Evolutionary conservation across 345 rosid genomes (phyloP), one percentile per base, ranked within the genome.

Genomic region (Eucalyptus polybractea): DNA sequence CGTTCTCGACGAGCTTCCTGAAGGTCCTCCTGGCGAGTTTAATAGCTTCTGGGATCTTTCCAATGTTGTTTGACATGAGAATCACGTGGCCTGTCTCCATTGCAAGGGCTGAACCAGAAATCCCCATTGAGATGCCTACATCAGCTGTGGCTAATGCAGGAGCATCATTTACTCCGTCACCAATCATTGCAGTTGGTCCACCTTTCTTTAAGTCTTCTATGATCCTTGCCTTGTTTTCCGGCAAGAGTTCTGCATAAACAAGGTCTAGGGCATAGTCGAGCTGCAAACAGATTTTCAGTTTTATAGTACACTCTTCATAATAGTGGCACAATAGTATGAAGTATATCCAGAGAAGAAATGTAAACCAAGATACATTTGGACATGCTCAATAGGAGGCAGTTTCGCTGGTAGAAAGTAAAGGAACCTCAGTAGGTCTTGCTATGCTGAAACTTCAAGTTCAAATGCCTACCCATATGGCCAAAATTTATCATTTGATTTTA

Each of bases 121-220:
- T 90, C 7, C 99, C 98, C 99, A 95, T 97, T 0, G 98, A 96
- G 50, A 97, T 95, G 25, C 99, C 97, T 88, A 96, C 94, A 88
- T 96, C 95, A 4, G 98, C 97, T 45, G 93, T 93, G 42, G 98
- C 98, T 88, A 97, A 93, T 44, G 99, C 97, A 19, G 97, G 98
- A n/a, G 99, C 97, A 91, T 97, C 99, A 56, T 97, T 97, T 25
- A 97, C 29, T 4, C 98, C 99, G 49, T 97, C 98, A 60, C 98
- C 99, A 33, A 95, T 90, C 99, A 96, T 97, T 13, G 95, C 94
- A 5, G 96, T 94, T 91, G 91, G 69, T 24, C 98, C 98, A 89
- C 94, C 95, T 62, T 95, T 88, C 44, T 88, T 94, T 40, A 93
- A 94, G 47, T 91, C 93, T 76, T 88, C 45, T 72, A 97, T 90